phyloP scores from a whole-genome alignment of 177 flowering plant species.

The Vitis hybrid region DNA sequence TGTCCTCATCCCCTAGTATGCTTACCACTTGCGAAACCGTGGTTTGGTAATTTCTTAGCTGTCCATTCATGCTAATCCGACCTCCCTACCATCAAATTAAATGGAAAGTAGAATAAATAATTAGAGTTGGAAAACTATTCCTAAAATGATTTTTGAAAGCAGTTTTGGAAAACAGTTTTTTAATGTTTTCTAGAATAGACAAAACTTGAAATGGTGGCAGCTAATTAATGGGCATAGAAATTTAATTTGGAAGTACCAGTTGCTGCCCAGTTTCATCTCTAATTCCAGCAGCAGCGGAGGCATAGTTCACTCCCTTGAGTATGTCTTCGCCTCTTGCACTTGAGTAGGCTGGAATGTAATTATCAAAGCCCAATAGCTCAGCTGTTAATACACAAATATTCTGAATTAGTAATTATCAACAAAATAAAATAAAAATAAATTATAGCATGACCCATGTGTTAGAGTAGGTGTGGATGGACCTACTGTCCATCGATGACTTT shows the following conservation, averaged over 20 bases:
- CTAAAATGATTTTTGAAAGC: too few relatives aligned
- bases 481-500: too few relatives aligned
- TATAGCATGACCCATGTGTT: too few relatives aligned
- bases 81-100: conserved; percentile 43
- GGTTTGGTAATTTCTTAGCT: conserved; percentile 48
- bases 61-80: conserved; percentile 55
- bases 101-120: not conserved
- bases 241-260: conserved; percentile 40
- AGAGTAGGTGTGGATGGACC: too few relatives aligned
- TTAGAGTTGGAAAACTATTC: not conserved
- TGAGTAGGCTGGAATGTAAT: conserved; percentile 53
- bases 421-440: not conserved
- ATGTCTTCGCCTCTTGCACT: conserved; percentile 39
- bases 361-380: conserved; percentile 61
- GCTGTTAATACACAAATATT: conserved; percentile 36
- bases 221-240: too few relatives aligned
- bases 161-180: too few relatives aligned
- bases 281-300: conserved; percentile 89
- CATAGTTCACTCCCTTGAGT: conserved; percentile 70
- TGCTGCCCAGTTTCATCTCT: conserved; percentile 79
- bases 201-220: too few relatives aligned
- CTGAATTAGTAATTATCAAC: not conserved
- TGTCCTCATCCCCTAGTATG: conserved; percentile 49
- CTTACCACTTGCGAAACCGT: conserved; percentile 52
- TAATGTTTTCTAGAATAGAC: too few relatives aligned